Percentiles rank a stretch among this genome's conserved stretches.
Evolutionary conservation across 2,329 filamentous ascomycete genomes (phyloP).

Genomic region (Epichloe gansuensis): DNA sequence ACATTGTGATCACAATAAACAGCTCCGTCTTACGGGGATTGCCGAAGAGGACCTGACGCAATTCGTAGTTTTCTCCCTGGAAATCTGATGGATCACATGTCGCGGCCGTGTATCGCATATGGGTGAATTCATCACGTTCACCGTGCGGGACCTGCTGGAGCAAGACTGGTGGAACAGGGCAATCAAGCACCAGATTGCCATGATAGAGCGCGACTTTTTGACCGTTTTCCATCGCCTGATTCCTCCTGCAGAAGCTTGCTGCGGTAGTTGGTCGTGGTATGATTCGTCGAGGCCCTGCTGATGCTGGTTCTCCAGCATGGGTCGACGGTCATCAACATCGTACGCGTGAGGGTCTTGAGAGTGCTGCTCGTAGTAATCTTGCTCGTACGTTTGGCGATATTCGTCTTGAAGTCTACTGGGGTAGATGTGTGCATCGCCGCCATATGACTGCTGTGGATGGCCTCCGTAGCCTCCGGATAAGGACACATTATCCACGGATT

Average conservation of each 20-base stretch:
- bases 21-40: conserved; percentile 88
- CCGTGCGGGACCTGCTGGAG: conserved; percentile 82
- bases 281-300: conserved; percentile 29
- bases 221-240: conserved; percentile 96
- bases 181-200: conserved; percentile 93
- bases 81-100: conserved; percentile 89
- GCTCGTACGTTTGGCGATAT: conserved; percentile 17
- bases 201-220: conserved; percentile 95
- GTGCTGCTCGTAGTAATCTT: conserved; percentile 39
- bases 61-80: conserved; percentile 76
- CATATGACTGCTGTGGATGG: conserved; percentile 35
- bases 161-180: conserved; percentile 80
- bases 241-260: conserved; percentile 25
- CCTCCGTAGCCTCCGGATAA: conserved; percentile 30
- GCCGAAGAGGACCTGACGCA: conserved; percentile 83
- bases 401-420: conserved; percentile 64
- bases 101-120: conserved; percentile 88
- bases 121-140: conserved; percentile 82
- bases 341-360: conserved; percentile 40
- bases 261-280: conserved; percentile 18
- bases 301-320: conserved; percentile 60
- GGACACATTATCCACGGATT: conserved; percentile 39
- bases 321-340: conserved; percentile 58
- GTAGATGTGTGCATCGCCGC: conserved; percentile 8
- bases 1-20: conserved; percentile 97